phyloP scores from a whole-genome alignment of 331 rosid species.

The Stylosanthes scabra region DNA sequence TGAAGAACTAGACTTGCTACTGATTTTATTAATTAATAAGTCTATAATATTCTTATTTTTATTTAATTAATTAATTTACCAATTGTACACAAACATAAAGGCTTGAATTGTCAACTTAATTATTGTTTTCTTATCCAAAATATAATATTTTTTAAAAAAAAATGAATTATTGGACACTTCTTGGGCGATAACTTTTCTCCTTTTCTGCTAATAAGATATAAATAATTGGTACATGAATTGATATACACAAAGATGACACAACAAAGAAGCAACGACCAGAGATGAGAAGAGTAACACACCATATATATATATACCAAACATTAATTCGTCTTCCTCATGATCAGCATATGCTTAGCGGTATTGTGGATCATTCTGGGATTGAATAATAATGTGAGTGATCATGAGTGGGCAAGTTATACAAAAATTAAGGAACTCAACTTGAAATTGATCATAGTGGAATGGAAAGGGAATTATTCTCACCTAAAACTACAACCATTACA shows the following conservation, averaged over 20 bases:
- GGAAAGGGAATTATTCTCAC: constrained; percentile 11
- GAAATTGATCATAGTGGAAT: background rate
- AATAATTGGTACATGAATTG: background rate
- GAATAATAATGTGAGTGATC: constrained; percentile 17
- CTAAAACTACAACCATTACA: background rate
- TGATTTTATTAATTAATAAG: too few relatives aligned
- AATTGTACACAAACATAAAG: background rate
- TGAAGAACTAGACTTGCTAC: too few relatives aligned
- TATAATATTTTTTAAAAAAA: too few relatives aligned
- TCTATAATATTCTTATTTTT: too few relatives aligned
- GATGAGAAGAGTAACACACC: too few relatives aligned
- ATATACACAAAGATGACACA: too few relatives aligned
- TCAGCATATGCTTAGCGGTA: background rate
- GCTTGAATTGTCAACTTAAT: background rate
- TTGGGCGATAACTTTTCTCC: too few relatives aligned
- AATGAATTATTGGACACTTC: too few relatives aligned
- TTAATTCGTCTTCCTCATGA: constrained; percentile 1
- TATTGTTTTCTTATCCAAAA: too few relatives aligned
- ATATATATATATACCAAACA: too few relatives aligned
- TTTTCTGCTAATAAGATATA: background rate
- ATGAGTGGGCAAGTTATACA: constrained; percentile 10
- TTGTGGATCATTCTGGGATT: constrained; percentile 20
- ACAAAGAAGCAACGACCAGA: too few relatives aligned
- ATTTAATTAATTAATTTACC: background rate
- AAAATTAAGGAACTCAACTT: background rate